Percentiles rank a stretch among this genome's conserved stretches.
Evolutionary conservation across 2,329 filamentous ascomycete genomes (phyloP).

Genomic region (Parastagonospora avenae): DNA sequence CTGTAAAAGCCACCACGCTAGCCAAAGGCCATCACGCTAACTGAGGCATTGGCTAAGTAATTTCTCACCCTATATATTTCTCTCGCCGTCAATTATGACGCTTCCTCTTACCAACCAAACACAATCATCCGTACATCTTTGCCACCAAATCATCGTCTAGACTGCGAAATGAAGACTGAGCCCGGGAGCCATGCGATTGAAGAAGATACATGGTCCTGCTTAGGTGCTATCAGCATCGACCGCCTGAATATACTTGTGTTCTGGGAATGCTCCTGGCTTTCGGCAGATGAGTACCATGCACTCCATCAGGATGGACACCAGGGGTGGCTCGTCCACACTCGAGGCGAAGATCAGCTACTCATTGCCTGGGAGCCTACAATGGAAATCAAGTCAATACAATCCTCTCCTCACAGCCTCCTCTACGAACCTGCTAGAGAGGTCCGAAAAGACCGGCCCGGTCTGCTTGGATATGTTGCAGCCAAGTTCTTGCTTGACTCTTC

Average conservation of each 20-base stretch:
- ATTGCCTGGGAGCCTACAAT: slow-evolving; percentile 14
- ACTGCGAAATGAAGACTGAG: slow-evolving; percentile 4
- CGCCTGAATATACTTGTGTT: slow-evolving; percentile 2
- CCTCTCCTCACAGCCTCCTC: background rate
- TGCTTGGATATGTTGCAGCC: slow-evolving; percentile 12
- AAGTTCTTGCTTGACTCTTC: slow-evolving; percentile 2
- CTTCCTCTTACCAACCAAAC: background rate
- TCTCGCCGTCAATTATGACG: background rate
- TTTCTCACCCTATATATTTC: background rate
- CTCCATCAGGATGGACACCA: background rate
- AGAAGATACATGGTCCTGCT: slow-evolving; percentile 6
- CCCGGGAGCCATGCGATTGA: background rate
- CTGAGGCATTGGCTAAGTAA: background rate
- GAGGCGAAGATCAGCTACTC: slow-evolving; percentile 9
- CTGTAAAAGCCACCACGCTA: background rate
- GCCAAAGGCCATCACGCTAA: background rate
- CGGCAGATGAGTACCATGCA: slow-evolving; percentile 1
- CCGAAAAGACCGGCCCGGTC: slow-evolving; percentile 2
- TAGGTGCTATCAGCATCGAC: slow-evolving; percentile 8
- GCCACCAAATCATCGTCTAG: background rate
- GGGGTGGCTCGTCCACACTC: slow-evolving; percentile 8
- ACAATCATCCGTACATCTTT: slow-evolving; percentile 5
- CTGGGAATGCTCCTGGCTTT: slow-evolving; percentile 7
- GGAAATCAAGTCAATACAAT: slow-evolving; percentile 5
- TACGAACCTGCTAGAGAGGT: slow-evolving; percentile 6